Percentiles rank a stretch among this genome's conserved stretches.
Evolutionary conservation across 2,329 filamentous ascomycete genomes (phyloP).

Genomic region (Phialemonium atrogriseum): DNA sequence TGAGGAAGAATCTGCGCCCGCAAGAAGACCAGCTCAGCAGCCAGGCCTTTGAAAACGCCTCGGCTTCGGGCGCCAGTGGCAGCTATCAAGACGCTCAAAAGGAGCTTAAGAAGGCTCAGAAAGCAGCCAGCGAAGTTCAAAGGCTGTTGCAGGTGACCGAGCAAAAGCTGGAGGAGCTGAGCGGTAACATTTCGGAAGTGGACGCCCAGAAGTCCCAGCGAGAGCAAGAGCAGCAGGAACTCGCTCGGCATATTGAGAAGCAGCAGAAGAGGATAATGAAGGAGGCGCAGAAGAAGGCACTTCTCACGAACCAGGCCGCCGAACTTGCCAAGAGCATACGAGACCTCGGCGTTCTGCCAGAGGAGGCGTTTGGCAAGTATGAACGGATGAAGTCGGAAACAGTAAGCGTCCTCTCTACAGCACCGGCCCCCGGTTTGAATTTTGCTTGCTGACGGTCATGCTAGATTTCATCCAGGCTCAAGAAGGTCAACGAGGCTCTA

Average conservation of each 20-base stretch:
- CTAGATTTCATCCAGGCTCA: conserved; percentile 59
- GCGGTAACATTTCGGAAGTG: conserved; percentile 45
- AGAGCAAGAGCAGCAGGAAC: conserved; percentile 65
- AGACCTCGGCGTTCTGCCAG: conserved; percentile 84
- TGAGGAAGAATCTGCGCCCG: conserved; percentile 82
- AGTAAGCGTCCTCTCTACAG: conserved; percentile 36
- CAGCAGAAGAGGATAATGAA: conserved; percentile 88
- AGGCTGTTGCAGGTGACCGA: conserved; percentile 68
- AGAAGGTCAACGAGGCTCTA: conserved; percentile 83
- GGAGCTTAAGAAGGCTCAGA: conserved; percentile 71
- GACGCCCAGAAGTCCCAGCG: conserved; percentile 51
- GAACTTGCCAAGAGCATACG: conserved; percentile 86
- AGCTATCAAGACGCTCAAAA: conserved; percentile 70
- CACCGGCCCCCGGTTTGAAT: too few species aligned
- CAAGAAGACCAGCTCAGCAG: conserved; percentile 79
- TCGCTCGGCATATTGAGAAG: conserved; percentile 70
- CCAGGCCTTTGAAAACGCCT: conserved; percentile 59
- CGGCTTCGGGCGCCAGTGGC: conserved; percentile 49
- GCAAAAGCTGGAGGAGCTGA: conserved; percentile 49
- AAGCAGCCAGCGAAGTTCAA: conserved; percentile 58
- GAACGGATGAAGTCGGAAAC: conserved; percentile 71
- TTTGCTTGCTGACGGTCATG: conserved; percentile 7
- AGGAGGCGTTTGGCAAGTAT: conserved; percentile 90
- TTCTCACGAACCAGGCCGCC: conserved; percentile 65
- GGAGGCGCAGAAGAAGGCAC: conserved; percentile 79